These are phyloP conservation scores for Ephemerocybe angulata DNA, from an alignment of 768 basidiomycete species.

Conservation along the genomic window DNA sequence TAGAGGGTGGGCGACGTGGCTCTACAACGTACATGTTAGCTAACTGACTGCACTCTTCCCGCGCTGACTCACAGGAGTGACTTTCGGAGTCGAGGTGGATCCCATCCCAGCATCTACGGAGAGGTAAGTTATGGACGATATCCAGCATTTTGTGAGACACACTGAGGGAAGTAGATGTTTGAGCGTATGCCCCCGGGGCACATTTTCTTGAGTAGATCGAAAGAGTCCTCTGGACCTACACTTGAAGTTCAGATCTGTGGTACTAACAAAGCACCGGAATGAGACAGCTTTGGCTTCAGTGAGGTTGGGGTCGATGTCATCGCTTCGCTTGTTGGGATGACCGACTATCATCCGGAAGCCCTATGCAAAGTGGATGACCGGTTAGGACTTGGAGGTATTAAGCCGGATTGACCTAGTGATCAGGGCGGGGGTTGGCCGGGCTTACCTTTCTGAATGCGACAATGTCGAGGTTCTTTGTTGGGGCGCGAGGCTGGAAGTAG, in stretches of 20 bases:
- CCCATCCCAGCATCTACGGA: conserved; percentile 10
- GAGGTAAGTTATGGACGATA: not conserved
- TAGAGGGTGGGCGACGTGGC: conserved; percentile 7
- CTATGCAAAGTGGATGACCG: not conserved
- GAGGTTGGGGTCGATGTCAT: conserved; percentile 1
- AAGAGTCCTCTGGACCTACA: conserved; percentile 6
- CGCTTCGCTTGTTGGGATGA: conserved; percentile 3
- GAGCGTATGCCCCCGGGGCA: conserved; percentile 9
- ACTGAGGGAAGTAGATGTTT: conserved; percentile 13
- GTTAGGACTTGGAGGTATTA: no score
- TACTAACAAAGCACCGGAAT: conserved; percentile 5
- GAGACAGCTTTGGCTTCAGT: conserved; percentile 3
- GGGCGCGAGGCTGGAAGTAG: conserved; percentile 9
- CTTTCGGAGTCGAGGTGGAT: conserved; percentile 6
- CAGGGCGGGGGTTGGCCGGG: not conserved
- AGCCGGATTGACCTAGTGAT: no score
- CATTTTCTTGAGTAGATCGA: conserved; percentile 3
- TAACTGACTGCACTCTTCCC: conserved; percentile 1
- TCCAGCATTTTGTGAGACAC: not conserved
- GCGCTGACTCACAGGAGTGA: no score
- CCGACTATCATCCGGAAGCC: conserved; percentile 11
- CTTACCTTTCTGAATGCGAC: conserved; percentile 6
- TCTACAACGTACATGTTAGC: not conserved
- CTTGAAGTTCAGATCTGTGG: conserved; percentile 3
- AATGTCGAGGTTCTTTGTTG: conserved; percentile 8